phyloP scores from a whole-genome alignment of 2,329 filamentous ascomycete genomes.

The Stemphylium vesicarium region DNA sequence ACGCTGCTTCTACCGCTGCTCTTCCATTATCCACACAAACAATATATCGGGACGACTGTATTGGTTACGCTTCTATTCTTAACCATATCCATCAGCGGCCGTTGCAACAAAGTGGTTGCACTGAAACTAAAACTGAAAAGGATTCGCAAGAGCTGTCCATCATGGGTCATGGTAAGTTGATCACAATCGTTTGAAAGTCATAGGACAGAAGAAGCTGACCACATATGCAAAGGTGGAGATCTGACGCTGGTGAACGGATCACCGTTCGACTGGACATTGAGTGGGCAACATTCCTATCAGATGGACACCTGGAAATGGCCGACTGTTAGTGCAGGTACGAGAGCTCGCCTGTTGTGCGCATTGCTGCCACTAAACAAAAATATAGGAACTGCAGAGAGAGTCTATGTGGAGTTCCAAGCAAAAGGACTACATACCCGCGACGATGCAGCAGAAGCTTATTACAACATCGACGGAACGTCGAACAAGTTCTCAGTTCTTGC shows the following conservation, averaged over 20 bases:
- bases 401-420: conserved; percentile 42
- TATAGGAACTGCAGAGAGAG: conserved; percentile 35
- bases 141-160: conserved; percentile 11
- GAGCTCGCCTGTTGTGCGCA: not conserved
- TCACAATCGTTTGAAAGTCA: too few species aligned
- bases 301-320: conserved; percentile 50
- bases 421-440: conserved; percentile 34
- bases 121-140: not conserved
- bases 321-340: conserved; percentile 35
- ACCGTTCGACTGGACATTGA: conserved; percentile 47
- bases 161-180: conserved; percentile 37
- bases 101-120: not conserved
- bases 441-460: conserved; percentile 47
- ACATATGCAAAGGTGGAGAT: conserved; percentile 35
- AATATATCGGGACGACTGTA: not conserved
- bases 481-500: conserved; percentile 42
- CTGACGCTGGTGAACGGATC: conserved; percentile 51
- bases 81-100: conserved; percentile 3
- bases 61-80: conserved; percentile 4
- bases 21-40: not conserved
- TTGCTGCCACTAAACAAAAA: not conserved
- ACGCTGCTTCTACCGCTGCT: too few species aligned
- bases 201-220: not conserved
- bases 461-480: conserved; percentile 36
- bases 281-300: conserved; percentile 42